Base-by-base conservation (phyloP, 306 rosid species). In the Fragaria vesca region DNA sequence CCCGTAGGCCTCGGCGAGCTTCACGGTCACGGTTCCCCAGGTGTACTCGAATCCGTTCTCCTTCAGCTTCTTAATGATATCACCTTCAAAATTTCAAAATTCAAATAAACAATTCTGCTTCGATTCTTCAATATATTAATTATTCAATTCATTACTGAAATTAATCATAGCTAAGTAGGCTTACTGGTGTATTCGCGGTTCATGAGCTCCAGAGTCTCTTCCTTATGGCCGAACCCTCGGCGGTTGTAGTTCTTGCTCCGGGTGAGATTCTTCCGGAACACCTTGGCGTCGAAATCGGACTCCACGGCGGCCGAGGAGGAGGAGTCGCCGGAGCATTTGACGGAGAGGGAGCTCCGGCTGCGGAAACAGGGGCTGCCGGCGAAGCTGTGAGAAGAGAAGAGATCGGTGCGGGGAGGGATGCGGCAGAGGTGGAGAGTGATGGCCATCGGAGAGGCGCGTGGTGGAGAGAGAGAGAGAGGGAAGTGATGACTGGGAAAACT, bases 11-110 rank as follows among this genome's bases (percentile, higher is more conserved):
- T 96, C 97, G n/a, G 98, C 99, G 68, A 96, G 83, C 83, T 87
- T 91, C 83, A 96, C 99, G 1, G 94, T 96, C 67, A 96, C 98
- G 74, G 78, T 83, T 71, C 97, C 97, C 99, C 99, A 93, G 20
- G 87, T 90, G 82, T 95, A 91, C 85, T 89, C 97, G 79, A 75
- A 42, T 50, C 84, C 97, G 81, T 88, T 89, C 66, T 91, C 97
- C 86, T 91, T 91, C 87, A 95, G 75, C 40, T 90, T 95, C 88
- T 95, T 91, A 18, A 95, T 84, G 60, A 93, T 75, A 47, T 93
- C 97, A 83, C 99, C 97, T 95, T 86, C 62, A 18, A 13, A 52
- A 12, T 12, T 11, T 46, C 5, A 42, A 42, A 42, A 42, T 42
- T 8, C 2, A 42, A 42, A 42, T 7, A 42, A 7, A 42, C 46